Evolutionary conservation across 2,329 filamentous ascomycete genomes (phyloP).

Genomic region (Cercospora zeina): DNA sequence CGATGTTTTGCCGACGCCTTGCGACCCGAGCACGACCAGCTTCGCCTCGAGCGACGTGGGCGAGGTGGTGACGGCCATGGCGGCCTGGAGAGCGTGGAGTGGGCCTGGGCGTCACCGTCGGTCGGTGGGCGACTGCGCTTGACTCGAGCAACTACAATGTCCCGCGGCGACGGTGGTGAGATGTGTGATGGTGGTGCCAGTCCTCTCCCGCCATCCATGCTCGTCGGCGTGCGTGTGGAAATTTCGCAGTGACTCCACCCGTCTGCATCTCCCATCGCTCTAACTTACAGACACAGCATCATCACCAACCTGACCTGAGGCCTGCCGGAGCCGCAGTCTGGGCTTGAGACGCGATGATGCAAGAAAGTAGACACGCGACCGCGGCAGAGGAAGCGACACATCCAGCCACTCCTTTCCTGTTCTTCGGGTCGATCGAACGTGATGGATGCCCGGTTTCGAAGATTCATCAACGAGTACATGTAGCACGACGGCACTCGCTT

Average conservation of each 20-base stretch:
- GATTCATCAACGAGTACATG: not conserved
- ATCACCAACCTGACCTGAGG: not conserved
- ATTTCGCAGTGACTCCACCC: constrained; percentile 1
- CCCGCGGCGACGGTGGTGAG: too few relatives aligned
- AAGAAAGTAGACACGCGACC: constrained; percentile 17
- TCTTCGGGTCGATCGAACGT: not conserved
- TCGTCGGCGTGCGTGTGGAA: not conserved
- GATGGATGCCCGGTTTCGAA: not conserved
- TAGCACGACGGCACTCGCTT: not conserved
- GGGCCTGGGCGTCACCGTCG: not conserved
- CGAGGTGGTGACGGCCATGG: constrained; percentile 21
- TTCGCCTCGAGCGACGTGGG: constrained; percentile 69
- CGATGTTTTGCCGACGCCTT: constrained; percentile 78
- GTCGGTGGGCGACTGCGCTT: not conserved
- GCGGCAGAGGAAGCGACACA: too few relatives aligned
- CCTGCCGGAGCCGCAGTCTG: constrained; percentile 3
- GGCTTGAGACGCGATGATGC: constrained; percentile 16
- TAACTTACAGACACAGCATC: too few relatives aligned
- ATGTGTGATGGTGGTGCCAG: too few relatives aligned
- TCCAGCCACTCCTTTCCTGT: constrained; percentile 17
- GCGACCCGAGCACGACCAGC: constrained; percentile 76
- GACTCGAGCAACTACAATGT: not conserved
- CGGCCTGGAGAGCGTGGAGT: not conserved
- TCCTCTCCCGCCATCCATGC: constrained; percentile 1
- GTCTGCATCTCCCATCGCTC: not conserved